phyloP scores from a whole-genome alignment of 768 basidiomycete genomes.

The Hypholoma sublateritium region DNA sequence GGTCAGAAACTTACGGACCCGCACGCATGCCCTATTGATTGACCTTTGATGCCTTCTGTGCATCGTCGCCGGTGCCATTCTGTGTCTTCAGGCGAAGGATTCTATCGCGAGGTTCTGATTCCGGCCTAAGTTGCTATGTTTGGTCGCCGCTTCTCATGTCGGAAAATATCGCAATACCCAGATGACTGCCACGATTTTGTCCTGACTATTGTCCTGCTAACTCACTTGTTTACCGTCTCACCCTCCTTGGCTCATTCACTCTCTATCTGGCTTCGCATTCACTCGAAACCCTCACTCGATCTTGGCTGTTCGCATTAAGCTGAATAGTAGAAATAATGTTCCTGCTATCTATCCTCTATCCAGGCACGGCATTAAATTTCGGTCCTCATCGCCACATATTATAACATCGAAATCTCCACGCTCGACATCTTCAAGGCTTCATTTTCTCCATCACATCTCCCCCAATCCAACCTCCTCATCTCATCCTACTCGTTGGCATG shows the following conservation, averaged over 20 bases:
- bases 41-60: not conserved
- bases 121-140: not conserved
- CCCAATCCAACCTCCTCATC: not conserved
- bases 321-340: not conserved
- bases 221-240: not conserved
- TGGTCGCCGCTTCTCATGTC: not conserved
- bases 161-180: not conserved
- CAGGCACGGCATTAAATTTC: not conserved
- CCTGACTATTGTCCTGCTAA: not conserved
- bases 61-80: not conserved
- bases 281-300: not conserved
- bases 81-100: not conserved
- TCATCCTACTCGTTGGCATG: not conserved
- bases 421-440: not conserved
- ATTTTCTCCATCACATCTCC: not conserved
- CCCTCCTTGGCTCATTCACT: not conserved
- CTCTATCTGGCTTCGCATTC: not conserved
- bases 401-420: not conserved
- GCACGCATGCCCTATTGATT: conserved; percentile 48
- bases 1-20: conserved; percentile 73
- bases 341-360: not conserved
- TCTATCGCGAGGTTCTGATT: not conserved
- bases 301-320: not conserved
- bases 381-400: not conserved
- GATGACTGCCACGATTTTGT: not conserved